Evolutionary conservation across 345 rosid species (phyloP).

Genomic region (Carallia brachiata): DNA sequence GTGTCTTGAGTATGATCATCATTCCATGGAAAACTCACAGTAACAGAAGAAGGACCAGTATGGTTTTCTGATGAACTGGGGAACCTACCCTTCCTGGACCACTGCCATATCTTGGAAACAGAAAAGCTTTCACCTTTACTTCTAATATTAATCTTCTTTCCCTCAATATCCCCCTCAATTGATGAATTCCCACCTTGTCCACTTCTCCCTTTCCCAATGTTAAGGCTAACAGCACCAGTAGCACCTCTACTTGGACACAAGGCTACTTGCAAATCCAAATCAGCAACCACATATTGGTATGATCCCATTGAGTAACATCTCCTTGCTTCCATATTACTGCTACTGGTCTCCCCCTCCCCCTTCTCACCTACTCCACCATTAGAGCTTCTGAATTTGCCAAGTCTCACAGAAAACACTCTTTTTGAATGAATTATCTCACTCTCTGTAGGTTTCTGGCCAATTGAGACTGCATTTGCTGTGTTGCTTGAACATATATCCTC

Average conservation of each 20-base stretch:
- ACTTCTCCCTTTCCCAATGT: conserved; percentile 13
- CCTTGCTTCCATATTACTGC: conserved; percentile 58
- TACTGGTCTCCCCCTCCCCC: conserved; percentile 59
- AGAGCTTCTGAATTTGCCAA: conserved; percentile 67
- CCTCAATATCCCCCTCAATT: conserved; percentile 50
- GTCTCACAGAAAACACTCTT: conserved; percentile 78
- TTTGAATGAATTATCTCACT: conserved; percentile 51
- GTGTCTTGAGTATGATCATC: conserved; percentile 41
- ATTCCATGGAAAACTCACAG: conserved; percentile 35
- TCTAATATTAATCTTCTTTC: conserved; percentile 68
- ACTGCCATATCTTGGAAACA: conserved; percentile 89
- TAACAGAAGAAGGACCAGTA: conserved; percentile 27
- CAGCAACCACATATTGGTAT: conserved; percentile 65
- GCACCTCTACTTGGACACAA: conserved; percentile 34
- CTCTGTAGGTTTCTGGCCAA: conserved; percentile 46
- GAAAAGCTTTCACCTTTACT: conserved; percentile 94
- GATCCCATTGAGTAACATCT: conserved; percentile 51
- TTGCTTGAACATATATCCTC: conserved; percentile 40
- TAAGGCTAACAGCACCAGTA: neutral
- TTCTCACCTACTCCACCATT: conserved; percentile 27
- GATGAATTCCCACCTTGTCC: conserved; percentile 42
- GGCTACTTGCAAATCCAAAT: conserved; percentile 60
- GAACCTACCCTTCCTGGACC: conserved; percentile 71
- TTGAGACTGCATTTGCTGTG: conserved; percentile 33
- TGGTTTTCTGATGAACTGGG: conserved; percentile 41